Percentiles rank a stretch among this genome's conserved stretches.
phyloP scores from a whole-genome alignment of 371 early-diverging fungal genomes.

The Mucor irregularis region DNA sequence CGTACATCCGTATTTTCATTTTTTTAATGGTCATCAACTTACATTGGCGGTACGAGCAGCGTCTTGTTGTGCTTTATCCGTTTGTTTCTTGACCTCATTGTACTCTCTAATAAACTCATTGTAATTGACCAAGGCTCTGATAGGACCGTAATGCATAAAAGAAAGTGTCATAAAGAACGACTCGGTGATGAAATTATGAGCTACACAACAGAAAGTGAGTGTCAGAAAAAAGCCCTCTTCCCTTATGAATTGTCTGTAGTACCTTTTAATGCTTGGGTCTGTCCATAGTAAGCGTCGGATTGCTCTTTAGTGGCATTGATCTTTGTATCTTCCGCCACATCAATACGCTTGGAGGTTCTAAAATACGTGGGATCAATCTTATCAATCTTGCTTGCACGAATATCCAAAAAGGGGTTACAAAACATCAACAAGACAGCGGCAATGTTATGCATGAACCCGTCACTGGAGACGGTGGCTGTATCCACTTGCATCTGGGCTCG shows the following conservation, averaged over 20 bases:
- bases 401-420: conserved; percentile 85
- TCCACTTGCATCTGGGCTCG: conserved; percentile 90
- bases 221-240: too few relatives aligned
- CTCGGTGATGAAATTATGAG: conserved; percentile 86
- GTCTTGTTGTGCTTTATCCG: conserved; percentile 54
- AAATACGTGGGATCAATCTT: conserved; percentile 78
- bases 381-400: conserved; percentile 64
- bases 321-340: conserved; percentile 75
- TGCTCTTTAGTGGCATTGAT: conserved; percentile 76
- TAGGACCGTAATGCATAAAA: conserved; percentile 79
- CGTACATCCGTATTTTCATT: too few relatives aligned
- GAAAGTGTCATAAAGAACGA: conserved; percentile 80
- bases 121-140: conserved; percentile 70
- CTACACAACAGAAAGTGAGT: conserved; percentile 6
- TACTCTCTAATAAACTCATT: conserved; percentile 66
- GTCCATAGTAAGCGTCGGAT: conserved; percentile 59
- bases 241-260: too few relatives aligned
- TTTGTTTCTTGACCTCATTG: conserved; percentile 62
- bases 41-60: conserved; percentile 43
- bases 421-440: conserved; percentile 66
- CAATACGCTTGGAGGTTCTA: conserved; percentile 48
- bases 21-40: too few relatives aligned
- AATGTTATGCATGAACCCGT: conserved; percentile 88
- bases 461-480: conserved; percentile 70
- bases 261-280: conserved; percentile 17